phyloP scores from a whole-genome alignment of 2,329 filamentous ascomycete genomes.

The Scedosporium boydii region DNA sequence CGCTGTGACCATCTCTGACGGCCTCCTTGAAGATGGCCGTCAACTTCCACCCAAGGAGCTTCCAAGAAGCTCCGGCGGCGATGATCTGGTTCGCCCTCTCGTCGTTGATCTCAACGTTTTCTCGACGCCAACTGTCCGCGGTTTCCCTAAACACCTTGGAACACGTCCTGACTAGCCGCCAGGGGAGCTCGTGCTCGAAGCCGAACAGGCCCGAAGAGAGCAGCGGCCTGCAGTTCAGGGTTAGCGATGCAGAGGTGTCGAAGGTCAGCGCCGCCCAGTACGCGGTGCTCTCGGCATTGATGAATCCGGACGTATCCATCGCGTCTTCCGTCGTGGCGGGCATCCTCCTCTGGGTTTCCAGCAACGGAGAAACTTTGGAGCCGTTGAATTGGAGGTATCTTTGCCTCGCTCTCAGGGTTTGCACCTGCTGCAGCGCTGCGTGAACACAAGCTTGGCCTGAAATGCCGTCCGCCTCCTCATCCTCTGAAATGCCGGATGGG shows the following conservation, averaged over 20 bases:
- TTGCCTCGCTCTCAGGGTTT: slow-evolving; percentile 26
- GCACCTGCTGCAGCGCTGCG: slow-evolving; percentile 29
- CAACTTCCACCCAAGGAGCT: slow-evolving; percentile 21
- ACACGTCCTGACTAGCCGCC: slow-evolving; percentile 18
- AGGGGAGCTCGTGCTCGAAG: slow-evolving; percentile 19
- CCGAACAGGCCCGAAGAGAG: slow-evolving; percentile 28
- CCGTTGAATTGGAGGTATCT: slow-evolving; percentile 29
- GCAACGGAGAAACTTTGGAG: slow-evolving; percentile 23
- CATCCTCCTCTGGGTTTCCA: slow-evolving; percentile 11
- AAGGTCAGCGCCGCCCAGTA: slow-evolving; percentile 32
- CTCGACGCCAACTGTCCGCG: slow-evolving; percentile 15
- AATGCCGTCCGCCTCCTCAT: slow-evolving; percentile 29
- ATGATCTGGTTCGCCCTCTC: slow-evolving; percentile 21
- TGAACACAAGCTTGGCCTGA: slow-evolving; percentile 30
- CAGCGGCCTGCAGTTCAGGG: slow-evolving; percentile 27
- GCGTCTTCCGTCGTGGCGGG: slow-evolving; percentile 15
- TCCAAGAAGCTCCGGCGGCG: slow-evolving; percentile 18
- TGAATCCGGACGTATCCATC: slow-evolving; percentile 20
- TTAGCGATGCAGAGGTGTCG: slow-evolving; percentile 30
- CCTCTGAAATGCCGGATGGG: slow-evolving; percentile 26
- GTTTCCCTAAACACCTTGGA: slow-evolving; percentile 20
- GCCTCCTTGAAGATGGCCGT: slow-evolving; percentile 22
- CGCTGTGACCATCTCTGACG: slow-evolving; percentile 20
- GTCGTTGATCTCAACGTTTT: slow-evolving; percentile 18
- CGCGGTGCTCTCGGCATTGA: slow-evolving; percentile 26